phyloP scores from a whole-genome alignment of 169 alveolate species.

The Ichthyophthirius multifiliis region DNA sequence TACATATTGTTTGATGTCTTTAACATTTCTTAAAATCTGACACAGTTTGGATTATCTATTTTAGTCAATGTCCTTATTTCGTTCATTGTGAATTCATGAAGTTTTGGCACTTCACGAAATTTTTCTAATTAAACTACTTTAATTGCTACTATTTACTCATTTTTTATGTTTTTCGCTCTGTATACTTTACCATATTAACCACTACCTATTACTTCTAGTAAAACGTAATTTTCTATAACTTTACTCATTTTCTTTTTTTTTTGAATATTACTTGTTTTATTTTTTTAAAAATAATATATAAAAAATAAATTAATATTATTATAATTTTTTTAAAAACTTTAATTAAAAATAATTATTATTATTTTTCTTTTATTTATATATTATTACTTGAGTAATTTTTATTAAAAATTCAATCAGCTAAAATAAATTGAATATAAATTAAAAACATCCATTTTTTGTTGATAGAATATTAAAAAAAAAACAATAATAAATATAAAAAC shows the following conservation, averaged over 20 bases:
- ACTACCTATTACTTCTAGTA: slow-evolving; percentile 31
- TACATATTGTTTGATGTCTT: slow-evolving; percentile 21
- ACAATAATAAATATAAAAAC: too few relatives aligned
- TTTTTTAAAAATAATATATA: too few relatives aligned
- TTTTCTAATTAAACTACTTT: slow-evolving; percentile 30
- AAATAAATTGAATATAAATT: too few relatives aligned
- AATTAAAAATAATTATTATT: too few relatives aligned
- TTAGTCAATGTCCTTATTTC: slow-evolving; percentile 25
- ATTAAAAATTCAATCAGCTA: too few relatives aligned
- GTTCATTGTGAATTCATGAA: slow-evolving; percentile 35
- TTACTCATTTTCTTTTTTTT: slow-evolving; percentile 4
- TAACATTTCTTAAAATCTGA: slow-evolving; percentile 25
- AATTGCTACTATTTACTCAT: slow-evolving; percentile 9
- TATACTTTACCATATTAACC: slow-evolving; percentile 47
- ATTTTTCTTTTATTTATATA: too few relatives aligned
- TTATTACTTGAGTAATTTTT: too few relatives aligned
- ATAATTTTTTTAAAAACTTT: too few relatives aligned
- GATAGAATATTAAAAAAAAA: too few relatives aligned
- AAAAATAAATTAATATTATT: too few relatives aligned
- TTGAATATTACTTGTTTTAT: too few relatives aligned
- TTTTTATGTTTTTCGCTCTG: slow-evolving; percentile 24
- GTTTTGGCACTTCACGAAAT: slow-evolving; percentile 37
- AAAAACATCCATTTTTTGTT: too few relatives aligned
- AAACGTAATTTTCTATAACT: slow-evolving; percentile 32
- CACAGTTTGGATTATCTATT: slow-evolving; percentile 16